Conservation (phyloP, 2,329 filamentous ascomycete species). For the Fusarium guadeloupense region DNA sequence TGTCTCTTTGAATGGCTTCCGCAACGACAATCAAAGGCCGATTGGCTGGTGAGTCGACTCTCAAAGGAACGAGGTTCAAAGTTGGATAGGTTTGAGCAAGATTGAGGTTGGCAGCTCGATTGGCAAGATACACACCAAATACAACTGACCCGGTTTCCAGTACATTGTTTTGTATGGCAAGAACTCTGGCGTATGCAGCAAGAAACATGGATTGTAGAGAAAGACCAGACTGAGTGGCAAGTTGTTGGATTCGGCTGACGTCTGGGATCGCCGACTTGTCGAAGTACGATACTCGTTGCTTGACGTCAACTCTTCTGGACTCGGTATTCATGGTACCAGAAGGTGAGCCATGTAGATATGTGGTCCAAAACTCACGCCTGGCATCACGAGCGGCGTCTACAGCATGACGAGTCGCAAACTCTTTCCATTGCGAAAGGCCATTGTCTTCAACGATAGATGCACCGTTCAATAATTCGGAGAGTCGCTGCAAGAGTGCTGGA, state of each 20-base stretch:
- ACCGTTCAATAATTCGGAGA: constrained; percentile 24
- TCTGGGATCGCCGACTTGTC: constrained; percentile 57
- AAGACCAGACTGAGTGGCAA: constrained; percentile 63
- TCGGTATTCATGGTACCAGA: neutral
- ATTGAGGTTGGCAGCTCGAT: constrained; percentile 66
- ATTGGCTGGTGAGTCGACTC: constrained; percentile 54
- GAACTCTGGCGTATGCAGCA: constrained; percentile 69
- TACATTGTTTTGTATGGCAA: constrained; percentile 47
- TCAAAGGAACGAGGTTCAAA: constrained; percentile 80
- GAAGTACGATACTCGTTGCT: constrained; percentile 49
- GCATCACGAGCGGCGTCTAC: constrained; percentile 5
- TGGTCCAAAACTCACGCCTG: constrained; percentile 53
- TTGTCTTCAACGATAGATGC: neutral
- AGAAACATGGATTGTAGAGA: constrained; percentile 80
- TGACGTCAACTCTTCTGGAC: constrained; percentile 1
- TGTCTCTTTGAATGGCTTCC: constrained; percentile 70
- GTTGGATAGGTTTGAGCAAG: constrained; percentile 70
- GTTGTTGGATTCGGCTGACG: constrained; percentile 43
- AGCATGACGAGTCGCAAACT: constrained; percentile 25
- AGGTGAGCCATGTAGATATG: constrained; percentile 47
- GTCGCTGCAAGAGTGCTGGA: constrained; percentile 64
- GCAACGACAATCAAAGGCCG: constrained; percentile 62
- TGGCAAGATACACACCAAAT: constrained; percentile 86
- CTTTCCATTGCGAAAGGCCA: constrained; percentile 42
- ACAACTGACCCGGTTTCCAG: constrained; percentile 54